Percentiles rank a stretch among this genome's conserved stretches.
These are phyloP conservation scores for Aspergillus niger DNA, from an alignment of 2,329 filamentous ascomycete species.

Conservation along the genomic window DNA sequence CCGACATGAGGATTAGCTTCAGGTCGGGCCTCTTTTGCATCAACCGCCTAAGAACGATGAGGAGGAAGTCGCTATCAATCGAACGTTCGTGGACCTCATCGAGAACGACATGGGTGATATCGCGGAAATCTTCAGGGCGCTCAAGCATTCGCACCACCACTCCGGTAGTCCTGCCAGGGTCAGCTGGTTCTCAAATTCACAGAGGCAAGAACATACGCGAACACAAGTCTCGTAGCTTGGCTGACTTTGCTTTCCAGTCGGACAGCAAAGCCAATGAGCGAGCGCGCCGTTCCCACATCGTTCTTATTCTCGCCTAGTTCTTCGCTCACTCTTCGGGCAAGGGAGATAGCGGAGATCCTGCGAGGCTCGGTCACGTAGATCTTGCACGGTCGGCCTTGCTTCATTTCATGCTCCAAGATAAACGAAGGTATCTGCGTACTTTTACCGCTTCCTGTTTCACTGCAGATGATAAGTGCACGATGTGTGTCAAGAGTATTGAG, in stretches of 20 bases:
- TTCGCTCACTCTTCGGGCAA: slow-evolving; percentile 90
- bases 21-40: slow-evolving; percentile 75
- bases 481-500: slow-evolving; percentile 74
- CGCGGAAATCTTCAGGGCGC: slow-evolving; percentile 77
- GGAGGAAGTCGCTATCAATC: slow-evolving; percentile 93
- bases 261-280: slow-evolving; percentile 92
- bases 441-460: slow-evolving; percentile 95
- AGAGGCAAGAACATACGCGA: slow-evolving; percentile 62
- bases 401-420: slow-evolving; percentile 84
- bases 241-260: slow-evolving; percentile 85
- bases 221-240: slow-evolving; percentile 80
- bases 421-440: slow-evolving; percentile 97
- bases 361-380: slow-evolving; percentile 95
- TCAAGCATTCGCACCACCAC: slow-evolving; percentile 99
- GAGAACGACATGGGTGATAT: slow-evolving; percentile 92
- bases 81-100: slow-evolving; percentile 96
- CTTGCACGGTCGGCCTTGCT: slow-evolving; percentile 78
- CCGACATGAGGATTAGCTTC: slow-evolving; percentile 95
- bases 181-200: slow-evolving; percentile 9
- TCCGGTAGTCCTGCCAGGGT: slow-evolving; percentile 57
- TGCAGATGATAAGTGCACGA: slow-evolving; percentile 89
- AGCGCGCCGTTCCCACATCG: slow-evolving; percentile 79
- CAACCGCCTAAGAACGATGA: slow-evolving; percentile 86
- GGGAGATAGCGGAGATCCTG: slow-evolving; percentile 91
- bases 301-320: slow-evolving; percentile 83